These are phyloP conservation scores for Purshia tridentata DNA, from an alignment of 306 rosid species.

Conservation along the genomic window DNA sequence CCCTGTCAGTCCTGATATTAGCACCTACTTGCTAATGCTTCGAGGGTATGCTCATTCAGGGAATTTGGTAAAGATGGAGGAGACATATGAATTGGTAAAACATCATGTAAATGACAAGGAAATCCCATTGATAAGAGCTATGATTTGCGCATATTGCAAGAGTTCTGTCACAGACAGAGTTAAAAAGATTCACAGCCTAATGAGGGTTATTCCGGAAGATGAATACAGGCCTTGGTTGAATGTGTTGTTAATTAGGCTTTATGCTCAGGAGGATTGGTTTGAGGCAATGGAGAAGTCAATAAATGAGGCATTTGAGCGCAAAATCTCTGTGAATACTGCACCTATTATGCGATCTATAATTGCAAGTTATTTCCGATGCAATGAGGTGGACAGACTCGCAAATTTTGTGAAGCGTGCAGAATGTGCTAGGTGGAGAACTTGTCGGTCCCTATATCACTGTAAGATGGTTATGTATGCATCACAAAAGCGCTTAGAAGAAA, in stretches of 20 bases:
- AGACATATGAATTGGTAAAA: conserved; percentile 47
- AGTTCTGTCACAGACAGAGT: conserved; percentile 55
- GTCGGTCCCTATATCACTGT: conserved; percentile 72
- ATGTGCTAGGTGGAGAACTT: conserved; percentile 58
- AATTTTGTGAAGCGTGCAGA: conserved; percentile 62
- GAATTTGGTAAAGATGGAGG: conserved; percentile 76
- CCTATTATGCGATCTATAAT: conserved; percentile 48
- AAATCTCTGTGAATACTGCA: conserved; percentile 27
- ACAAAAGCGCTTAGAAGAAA: conserved; percentile 49
- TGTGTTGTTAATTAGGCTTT: conserved; percentile 60
- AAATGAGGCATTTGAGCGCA: conserved; percentile 67
- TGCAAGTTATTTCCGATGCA: conserved; percentile 56
- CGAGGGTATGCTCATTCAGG: conserved; percentile 76
- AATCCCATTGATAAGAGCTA: conserved; percentile 48
- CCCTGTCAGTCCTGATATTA: conserved; percentile 43
- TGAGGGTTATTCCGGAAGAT: conserved; percentile 57
- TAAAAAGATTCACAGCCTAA: conserved; percentile 47
- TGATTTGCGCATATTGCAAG: conserved; percentile 81
- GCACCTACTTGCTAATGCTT: conserved; percentile 59
- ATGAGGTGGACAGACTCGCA: conserved; percentile 61
- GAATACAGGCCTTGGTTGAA: conserved; percentile 77
- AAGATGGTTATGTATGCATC: conserved; percentile 73
- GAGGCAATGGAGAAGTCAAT: conserved; percentile 69
- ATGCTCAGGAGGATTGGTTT: conserved; percentile 58
- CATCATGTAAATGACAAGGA: conserved; percentile 38